Conservation (phyloP, 371 early-diverging fungal genomes). For the Zychaea mexicana region DNA sequence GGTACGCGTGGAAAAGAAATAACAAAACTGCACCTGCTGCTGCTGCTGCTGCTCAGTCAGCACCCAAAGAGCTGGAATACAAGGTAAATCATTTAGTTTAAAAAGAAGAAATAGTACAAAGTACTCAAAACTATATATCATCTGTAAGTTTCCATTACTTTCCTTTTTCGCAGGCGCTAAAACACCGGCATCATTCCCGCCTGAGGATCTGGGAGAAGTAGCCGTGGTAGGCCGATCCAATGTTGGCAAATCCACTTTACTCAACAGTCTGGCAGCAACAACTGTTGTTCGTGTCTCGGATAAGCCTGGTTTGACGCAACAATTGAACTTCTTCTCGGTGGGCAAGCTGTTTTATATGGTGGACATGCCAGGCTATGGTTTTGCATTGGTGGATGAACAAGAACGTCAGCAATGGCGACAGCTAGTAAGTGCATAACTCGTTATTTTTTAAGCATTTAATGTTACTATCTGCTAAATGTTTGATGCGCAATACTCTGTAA, state of each 20-base stretch:
- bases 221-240: slow-evolving; percentile 80
- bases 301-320: slow-evolving; percentile 82
- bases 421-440: too few relatives aligned
- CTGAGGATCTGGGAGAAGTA: slow-evolving; percentile 60
- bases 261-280: slow-evolving; percentile 69
- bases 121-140: neutral
- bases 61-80: slow-evolving; percentile 31
- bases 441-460: too few relatives aligned
- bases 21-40: slow-evolving; percentile 13
- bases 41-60: neutral
- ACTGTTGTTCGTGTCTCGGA: slow-evolving; percentile 65
- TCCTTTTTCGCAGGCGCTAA: slow-evolving; percentile 76
- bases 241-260: slow-evolving; percentile 79
- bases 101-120: too few relatives aligned
- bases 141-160: slow-evolving; percentile 62
- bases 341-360: slow-evolving; percentile 67
- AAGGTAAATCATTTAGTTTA: slow-evolving; percentile 15
- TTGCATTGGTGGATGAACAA: slow-evolving; percentile 79
- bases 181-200: slow-evolving; percentile 60
- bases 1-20: slow-evolving; percentile 21
- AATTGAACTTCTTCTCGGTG: slow-evolving; percentile 78
- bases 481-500: too few relatives aligned
- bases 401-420: slow-evolving; percentile 60
- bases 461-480: too few relatives aligned
- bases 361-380: slow-evolving; percentile 91